Base-by-base conservation (phyloP, 2,329 filamentous ascomycete species). In the Pseudocercospora crystallina region DNA sequence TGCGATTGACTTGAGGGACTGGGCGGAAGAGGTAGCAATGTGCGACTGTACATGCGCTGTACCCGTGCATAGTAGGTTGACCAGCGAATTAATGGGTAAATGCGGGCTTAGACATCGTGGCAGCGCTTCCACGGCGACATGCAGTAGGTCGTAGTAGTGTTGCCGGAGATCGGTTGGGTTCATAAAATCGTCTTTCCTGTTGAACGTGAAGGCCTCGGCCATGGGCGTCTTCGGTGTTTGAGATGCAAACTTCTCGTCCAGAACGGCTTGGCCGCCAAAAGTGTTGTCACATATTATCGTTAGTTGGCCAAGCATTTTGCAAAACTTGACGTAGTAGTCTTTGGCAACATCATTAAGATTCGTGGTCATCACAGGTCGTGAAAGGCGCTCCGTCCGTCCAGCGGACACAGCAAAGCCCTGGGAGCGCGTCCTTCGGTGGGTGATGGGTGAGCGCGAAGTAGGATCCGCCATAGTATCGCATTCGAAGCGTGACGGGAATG, bases 251-350 rank as follows among this genome's bases (percentile, higher is more conserved):
- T 96, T 97, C 69, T 99, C 95, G 65, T 99, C 94, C 41, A 97
- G 72, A 0, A 90, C 89, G 30, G 92, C 94, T 73, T 99, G 94
- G 0, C 94, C 94, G 44, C 94, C 95, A 73, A 99, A 99, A 0
- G 92, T 88, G 62, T 96, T 94, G 69, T 99, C 94, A 70, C 94
- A 99, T 31, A 97, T 86, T 38, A 97, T 87, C 2, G 91, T 96
- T 49, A 99, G 95, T 67, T 96, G 95, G 20, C 92, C 94, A 7
- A 99, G 75, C 17, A 99, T 92, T 67, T 96, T 90, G 66, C 92
- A 97, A 62, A 99, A 99, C 45, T 87, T 86, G 47, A 85, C 78
- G 69, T 97, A 96, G 65, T 90, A 94, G 37, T 94, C 89, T 63
- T 85, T 86, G 0, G 89, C 85, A 15, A 84, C 83, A 33, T 95